Evolutionary conservation across 2,329 filamentous ascomycete species (phyloP).

Genomic region (Aspergillus niger): DNA sequence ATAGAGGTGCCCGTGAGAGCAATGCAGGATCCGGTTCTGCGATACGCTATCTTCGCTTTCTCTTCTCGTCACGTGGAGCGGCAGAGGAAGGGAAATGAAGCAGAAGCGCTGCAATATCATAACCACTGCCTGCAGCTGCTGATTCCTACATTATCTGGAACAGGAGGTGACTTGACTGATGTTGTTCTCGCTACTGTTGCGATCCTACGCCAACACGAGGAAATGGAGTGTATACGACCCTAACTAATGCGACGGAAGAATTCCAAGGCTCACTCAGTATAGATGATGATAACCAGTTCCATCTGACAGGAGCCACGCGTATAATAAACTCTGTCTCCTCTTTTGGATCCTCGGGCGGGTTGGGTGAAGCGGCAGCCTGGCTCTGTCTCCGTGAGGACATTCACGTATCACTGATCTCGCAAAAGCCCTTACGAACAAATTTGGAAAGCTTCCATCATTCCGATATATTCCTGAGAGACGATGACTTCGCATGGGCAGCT

Average conservation of each 20-base stretch:
- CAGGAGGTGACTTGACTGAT: constrained; percentile 27
- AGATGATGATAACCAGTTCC: constrained; percentile 38
- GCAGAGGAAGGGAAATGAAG: constrained; percentile 21
- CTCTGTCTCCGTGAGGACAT: constrained; percentile 44
- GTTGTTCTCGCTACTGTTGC: constrained; percentile 36
- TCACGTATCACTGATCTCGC: constrained; percentile 39
- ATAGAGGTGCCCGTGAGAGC: constrained; percentile 34
- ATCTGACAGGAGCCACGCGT: constrained; percentile 39
- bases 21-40: constrained; percentile 34
- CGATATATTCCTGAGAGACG: constrained; percentile 32
- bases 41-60: constrained; percentile 37
- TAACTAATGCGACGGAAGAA: neutral
- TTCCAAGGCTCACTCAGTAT: constrained; percentile 3
- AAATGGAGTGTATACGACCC: constrained; percentile 31
- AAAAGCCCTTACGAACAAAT: constrained; percentile 37
- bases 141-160: constrained; percentile 35
- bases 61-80: constrained; percentile 37
- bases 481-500: constrained; percentile 42
- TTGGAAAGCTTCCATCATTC: constrained; percentile 38
- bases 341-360: constrained; percentile 41
- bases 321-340: constrained; percentile 41
- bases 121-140: constrained; percentile 37
- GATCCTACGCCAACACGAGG: constrained; percentile 40
- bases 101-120: constrained; percentile 37
- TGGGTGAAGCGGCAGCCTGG: constrained; percentile 45